These are phyloP conservation scores for Mucor sp. DNA, from an alignment of 371 early-diverging fungal genomes.

Conservation along the genomic window DNA sequence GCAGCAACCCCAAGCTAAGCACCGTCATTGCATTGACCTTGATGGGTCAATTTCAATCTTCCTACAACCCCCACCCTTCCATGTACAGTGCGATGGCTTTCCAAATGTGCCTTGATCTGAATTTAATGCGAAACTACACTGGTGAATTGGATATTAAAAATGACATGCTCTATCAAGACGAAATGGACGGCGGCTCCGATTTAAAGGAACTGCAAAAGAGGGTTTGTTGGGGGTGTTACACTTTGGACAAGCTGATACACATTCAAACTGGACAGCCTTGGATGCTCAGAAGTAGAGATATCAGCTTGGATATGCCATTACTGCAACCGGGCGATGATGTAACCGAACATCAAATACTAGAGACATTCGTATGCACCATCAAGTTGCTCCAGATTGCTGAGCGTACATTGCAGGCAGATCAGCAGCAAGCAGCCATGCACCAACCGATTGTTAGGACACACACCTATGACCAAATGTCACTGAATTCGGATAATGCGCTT, in stretches of 20 bases:
- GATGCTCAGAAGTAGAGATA: slow-evolving; percentile 25
- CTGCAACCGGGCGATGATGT: slow-evolving; percentile 34
- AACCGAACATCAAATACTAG: slow-evolving; percentile 26
- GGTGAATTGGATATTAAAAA: slow-evolving; percentile 2
- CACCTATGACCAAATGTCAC: slow-evolving; percentile 26
- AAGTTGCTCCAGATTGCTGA: slow-evolving; percentile 31
- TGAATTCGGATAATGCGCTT: slow-evolving; percentile 21
- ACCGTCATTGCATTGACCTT: slow-evolving; percentile 30
- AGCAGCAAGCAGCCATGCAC: slow-evolving; percentile 3
- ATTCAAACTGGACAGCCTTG: slow-evolving; percentile 29
- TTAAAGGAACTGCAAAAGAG: slow-evolving; percentile 26
- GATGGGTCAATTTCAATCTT: slow-evolving; percentile 26
- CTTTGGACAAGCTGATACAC: slow-evolving; percentile 30
- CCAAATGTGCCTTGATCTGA: slow-evolving; percentile 35
- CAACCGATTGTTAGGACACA: slow-evolving; percentile 19
- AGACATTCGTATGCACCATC: slow-evolving; percentile 30
- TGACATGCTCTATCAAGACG: background rate
- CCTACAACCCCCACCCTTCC: slow-evolving; percentile 4
- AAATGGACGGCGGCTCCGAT: slow-evolving; percentile 7
- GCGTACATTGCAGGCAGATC: slow-evolving; percentile 11
- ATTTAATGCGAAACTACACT: slow-evolving; percentile 22
- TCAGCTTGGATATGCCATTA: slow-evolving; percentile 33
- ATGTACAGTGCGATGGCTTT: slow-evolving; percentile 35
- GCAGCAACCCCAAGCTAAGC: slow-evolving; percentile 17
- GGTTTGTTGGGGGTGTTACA: slow-evolving; percentile 38